Evolutionary conservation across 345 rosid genomes (phyloP).

Genomic region (Reutealis trisperma): DNA sequence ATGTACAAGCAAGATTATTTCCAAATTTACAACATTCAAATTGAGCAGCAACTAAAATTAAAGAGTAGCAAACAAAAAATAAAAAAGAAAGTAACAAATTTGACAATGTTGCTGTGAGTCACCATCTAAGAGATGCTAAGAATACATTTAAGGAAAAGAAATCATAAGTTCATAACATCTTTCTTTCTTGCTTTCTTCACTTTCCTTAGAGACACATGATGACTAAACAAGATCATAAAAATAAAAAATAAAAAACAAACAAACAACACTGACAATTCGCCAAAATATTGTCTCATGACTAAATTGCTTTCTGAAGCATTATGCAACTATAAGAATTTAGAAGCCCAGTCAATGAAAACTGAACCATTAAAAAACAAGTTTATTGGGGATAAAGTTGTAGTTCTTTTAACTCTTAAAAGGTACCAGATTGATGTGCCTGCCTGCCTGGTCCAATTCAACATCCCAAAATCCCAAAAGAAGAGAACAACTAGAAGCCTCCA

Average conservation of each 20-base stretch:
- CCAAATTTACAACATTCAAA: conserved; percentile 3
- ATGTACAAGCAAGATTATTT: conserved; percentile 23
- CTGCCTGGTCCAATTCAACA: neutral
- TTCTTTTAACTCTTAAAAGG: neutral
- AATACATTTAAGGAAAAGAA: no score
- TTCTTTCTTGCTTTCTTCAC: neutral
- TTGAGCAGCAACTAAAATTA: neutral
- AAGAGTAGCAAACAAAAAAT: neutral
- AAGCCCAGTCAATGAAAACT: neutral
- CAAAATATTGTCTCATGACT: neutral
- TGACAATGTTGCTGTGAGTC: neutral
- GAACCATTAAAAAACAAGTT: no score
- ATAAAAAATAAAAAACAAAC: no score
- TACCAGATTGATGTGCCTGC: neutral
- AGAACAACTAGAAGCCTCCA: neutral
- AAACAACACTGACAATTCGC: neutral
- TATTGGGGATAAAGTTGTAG: no score
- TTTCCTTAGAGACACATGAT: neutral
- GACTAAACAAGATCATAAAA: neutral
- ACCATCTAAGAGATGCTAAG: neutral
- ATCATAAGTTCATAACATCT: no score
- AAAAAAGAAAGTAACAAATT: neutral
- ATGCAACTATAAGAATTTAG: neutral
- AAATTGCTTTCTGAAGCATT: neutral
- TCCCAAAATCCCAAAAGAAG: neutral